Evolutionary conservation across 352 stramenopile genomes (phyloP).

Genomic region (Phytophthora palmivora): DNA sequence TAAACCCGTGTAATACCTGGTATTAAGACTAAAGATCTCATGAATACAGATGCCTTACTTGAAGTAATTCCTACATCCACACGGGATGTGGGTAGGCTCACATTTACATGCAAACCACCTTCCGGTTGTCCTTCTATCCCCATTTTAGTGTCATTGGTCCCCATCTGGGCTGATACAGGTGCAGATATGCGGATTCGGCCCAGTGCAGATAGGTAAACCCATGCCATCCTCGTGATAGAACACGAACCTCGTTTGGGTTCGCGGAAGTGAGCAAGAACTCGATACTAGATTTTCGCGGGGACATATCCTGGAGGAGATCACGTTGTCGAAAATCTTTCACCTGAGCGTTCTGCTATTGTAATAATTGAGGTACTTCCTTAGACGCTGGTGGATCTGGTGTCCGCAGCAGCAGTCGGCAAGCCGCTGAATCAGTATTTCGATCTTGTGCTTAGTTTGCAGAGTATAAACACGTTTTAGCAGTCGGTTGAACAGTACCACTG

Average conservation of each 20-base stretch:
- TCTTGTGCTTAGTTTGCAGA: conserved; percentile 12
- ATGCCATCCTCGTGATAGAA: neutral
- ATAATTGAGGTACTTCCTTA: neutral
- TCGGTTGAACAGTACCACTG: conserved; percentile 11
- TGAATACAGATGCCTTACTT: conserved; percentile 12
- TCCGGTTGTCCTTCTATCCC: neutral
- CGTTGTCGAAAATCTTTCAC: conserved; percentile 8
- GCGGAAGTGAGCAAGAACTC: conserved; percentile 7
- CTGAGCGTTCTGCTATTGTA: conserved; percentile 4
- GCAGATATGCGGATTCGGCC: neutral
- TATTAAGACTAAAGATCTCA: neutral
- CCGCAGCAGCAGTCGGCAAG: conserved; percentile 1
- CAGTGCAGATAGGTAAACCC: conserved; percentile 1
- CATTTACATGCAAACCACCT: conserved; percentile 1
- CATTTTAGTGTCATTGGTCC: conserved; percentile 4
- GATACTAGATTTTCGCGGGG: neutral
- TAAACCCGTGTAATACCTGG: conserved; percentile 15
- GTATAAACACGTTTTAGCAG: conserved; percentile 36
- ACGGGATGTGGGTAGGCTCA: neutral
- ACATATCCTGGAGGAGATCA: neutral
- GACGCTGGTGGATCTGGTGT: neutral
- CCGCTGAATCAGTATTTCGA: neutral
- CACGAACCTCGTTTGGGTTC: conserved; percentile 4
- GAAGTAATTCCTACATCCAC: conserved; percentile 20
- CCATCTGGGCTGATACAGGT: conserved; percentile 15